These are phyloP conservation scores for Xylaria telfairii DNA, from an alignment of 495 filamentous ascomycete genomes.

Conservation along the genomic window DNA sequence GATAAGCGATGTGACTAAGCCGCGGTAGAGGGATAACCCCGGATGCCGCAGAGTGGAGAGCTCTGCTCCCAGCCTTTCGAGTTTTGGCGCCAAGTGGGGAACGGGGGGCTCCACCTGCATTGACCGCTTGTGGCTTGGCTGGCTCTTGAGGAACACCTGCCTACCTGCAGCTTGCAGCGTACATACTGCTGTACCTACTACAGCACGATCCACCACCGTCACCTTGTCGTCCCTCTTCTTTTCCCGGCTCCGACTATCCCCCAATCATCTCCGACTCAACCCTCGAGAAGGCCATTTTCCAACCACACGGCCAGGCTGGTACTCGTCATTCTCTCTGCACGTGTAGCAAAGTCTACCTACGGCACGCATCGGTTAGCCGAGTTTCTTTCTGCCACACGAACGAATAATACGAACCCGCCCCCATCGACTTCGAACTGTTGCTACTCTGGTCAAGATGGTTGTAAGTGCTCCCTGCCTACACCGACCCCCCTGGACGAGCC, in stretches of 20 bases:
- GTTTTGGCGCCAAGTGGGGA: constrained; percentile 1
- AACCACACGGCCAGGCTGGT: not conserved
- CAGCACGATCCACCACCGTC: constrained; percentile 4
- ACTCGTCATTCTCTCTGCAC: constrained; percentile 8
- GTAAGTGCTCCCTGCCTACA: constrained; percentile 40
- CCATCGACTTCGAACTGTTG: not conserved
- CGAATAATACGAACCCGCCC: not conserved
- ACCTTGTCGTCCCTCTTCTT: not conserved
- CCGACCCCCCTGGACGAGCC: constrained; percentile 22
- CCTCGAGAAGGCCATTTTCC: not conserved
- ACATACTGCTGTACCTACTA: no score
- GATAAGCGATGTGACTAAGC: constrained; percentile 19
- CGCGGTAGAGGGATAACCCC: constrained; percentile 7
- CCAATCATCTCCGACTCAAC: not conserved
- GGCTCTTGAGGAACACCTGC: not conserved
- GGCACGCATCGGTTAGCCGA: not conserved
- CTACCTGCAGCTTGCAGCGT: not conserved
- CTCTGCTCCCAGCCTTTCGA: constrained; percentile 6
- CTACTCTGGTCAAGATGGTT: constrained; percentile 47
- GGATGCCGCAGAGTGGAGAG: not conserved
- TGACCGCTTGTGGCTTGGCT: constrained; percentile 9
- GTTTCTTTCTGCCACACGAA: not conserved
- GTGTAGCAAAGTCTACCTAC: not conserved
- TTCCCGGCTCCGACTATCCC: not conserved
- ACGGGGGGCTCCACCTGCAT: not conserved